These are phyloP conservation scores for Candida silvatica DNA, from an alignment of 805 yeast genomes.

Conservation along the genomic window DNA sequence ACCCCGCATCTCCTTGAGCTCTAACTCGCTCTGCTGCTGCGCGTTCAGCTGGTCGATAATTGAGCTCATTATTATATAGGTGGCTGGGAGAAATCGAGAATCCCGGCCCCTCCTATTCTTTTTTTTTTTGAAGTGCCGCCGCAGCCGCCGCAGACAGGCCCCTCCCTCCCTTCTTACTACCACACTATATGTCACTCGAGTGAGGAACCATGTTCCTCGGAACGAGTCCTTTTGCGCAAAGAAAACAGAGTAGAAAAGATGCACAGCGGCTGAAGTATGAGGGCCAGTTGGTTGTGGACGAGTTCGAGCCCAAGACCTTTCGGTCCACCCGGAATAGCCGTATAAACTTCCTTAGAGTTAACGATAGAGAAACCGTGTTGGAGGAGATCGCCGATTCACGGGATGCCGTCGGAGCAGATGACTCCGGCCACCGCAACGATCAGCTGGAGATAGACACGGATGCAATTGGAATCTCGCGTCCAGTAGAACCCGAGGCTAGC, in stretches of 20 bases:
- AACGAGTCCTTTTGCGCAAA: background rate
- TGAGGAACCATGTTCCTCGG: background rate
- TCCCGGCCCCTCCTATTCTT: too few relatives aligned
- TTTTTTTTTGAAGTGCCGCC: too few relatives aligned
- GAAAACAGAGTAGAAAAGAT: background rate
- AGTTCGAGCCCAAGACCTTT: slow-evolving; percentile 12
- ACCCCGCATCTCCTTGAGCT: background rate
- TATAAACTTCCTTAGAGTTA: slow-evolving; percentile 13
- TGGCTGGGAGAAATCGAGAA: too few relatives aligned
- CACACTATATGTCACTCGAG: too few relatives aligned
- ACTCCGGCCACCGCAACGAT: too few relatives aligned
- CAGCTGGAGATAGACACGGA: too few relatives aligned
- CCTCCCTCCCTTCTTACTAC: too few relatives aligned
- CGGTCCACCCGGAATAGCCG: slow-evolving; percentile 11
- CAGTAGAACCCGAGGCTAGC: too few relatives aligned
- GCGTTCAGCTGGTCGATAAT: background rate
- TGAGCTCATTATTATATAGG: too few relatives aligned
- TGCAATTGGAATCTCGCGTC: too few relatives aligned
- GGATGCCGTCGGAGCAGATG: background rate
- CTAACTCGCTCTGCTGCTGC: too few relatives aligned
- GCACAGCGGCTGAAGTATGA: background rate
- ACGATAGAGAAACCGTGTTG: slow-evolving; percentile 8
- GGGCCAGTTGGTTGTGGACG: background rate
- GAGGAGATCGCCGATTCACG: slow-evolving; percentile 7
- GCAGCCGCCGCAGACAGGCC: too few relatives aligned